Evolutionary conservation across 805 yeast species (phyloP), one percentile per base, ranked within the genome.

Genomic region (Schizosaccharomyces lindneri): DNA sequence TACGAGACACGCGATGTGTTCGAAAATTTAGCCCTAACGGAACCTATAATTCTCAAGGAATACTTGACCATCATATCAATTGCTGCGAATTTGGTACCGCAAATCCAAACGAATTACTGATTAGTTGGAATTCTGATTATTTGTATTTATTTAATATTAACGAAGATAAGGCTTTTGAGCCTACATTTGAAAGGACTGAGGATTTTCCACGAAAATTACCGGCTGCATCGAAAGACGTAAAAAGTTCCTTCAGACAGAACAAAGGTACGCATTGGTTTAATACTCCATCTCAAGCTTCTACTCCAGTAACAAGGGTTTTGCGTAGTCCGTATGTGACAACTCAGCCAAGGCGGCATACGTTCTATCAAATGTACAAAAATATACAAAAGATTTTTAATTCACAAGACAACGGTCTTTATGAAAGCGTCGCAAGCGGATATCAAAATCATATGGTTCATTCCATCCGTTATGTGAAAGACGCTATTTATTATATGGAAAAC

Each of bases 121-220:
- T 64, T 9, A 64, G 65, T 46, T 65, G 66, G 66, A 61, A 64
- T 15, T 63, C 65, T 4, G 65, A 65, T 15, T 62, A 46, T 9
- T 59, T 65, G 6, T 62, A 63, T 55, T 59, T 65, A 46, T 65
- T 65, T 51, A 60, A 65, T 55, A 64, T 65, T 24, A 59, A 57
- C 31, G 59, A 36, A 41, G 41, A 57, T 57, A 13, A 36, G 27
- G 19, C 24, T 9, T 19, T 7, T 4, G 19, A 21, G n/a, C 36
- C 57, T 24, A 51, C 57, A 17, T 51, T 51, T 51, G 27, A 51
- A 9, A 29, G 21, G 21, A 11, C 7, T 6, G 36, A 29, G 57
- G 57, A 51, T 21, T 46, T 27, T 19, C 21, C 21, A 19, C 21
- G 27, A 4, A 46, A 46, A 9, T 24, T 17, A 17, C 27, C 19